Conservation (phyloP, 306 rosid genomes). For the Prosopis cineraria region DNA sequence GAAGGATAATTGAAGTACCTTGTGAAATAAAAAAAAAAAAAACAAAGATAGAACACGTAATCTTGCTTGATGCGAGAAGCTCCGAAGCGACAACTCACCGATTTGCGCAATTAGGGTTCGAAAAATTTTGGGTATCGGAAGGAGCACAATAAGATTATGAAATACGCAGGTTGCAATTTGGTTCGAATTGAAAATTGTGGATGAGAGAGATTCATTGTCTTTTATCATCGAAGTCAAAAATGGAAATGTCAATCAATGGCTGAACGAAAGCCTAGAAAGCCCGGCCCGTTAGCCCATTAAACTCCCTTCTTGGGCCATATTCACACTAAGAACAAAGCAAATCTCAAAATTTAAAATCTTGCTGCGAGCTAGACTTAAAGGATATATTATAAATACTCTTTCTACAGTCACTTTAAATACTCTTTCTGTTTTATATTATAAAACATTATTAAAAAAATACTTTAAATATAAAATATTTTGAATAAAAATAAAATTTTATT, state of each 20-base stretch:
- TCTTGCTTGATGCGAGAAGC: neutral
- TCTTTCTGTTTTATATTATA: no score
- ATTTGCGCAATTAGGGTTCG: conserved; percentile 31
- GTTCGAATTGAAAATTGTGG: conserved; percentile 24
- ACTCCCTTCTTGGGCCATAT: neutral
- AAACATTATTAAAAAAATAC: no score
- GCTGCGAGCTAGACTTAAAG: no score
- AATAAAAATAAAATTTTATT: no score
- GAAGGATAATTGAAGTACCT: conserved; percentile 25
- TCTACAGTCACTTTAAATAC: no score
- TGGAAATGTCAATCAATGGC: neutral
- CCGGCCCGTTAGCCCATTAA: neutral
- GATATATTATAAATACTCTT: no score
- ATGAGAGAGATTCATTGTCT: neutral
- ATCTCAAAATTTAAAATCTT: no score
- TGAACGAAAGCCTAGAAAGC: neutral
- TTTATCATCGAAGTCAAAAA: neutral
- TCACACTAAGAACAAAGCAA: neutral
- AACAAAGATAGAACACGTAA: neutral
- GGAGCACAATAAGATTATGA: conserved; percentile 20
- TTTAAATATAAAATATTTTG: no score
- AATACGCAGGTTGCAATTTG: conserved; percentile 52
- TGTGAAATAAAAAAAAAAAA: neutral
- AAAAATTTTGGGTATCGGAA: conserved; percentile 23
- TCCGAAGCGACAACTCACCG: neutral